Evolutionary conservation across 768 basidiomycete genomes (phyloP), one percentile per base, ranked within the genome.

Genomic region (Agaricus blazei): DNA sequence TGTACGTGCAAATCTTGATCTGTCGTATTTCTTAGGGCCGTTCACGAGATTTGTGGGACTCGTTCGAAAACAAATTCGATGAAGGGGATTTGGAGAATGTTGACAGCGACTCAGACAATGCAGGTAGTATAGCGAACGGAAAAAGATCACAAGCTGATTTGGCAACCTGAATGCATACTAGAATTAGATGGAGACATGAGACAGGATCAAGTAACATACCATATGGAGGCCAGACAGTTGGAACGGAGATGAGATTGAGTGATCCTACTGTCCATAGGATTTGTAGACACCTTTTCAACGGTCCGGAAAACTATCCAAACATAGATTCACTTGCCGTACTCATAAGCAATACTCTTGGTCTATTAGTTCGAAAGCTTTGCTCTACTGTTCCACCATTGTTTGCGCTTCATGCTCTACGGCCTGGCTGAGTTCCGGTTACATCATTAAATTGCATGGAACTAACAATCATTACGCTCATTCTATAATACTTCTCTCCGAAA

Each of bases 21-120:
- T 99, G 0, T 96, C 95, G 8, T 82, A 78, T 48, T 90, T 85
- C 68, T 91, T 95, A 0, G 90, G 81, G 0, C 96, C 96, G 63
- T 86, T 91, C 23, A 98, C 77, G 2, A 97, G 64, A 58, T 76
- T 84, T 0, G 87, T 70, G 0, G 68, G 54, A 43, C 62, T 53
- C 44, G 47, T n/a, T 54, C 66, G 44, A 12, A 36, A 11, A 8
- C 26, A 12, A 19, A 19, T 29, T 37, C 12, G 58, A 38, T 37
- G 51, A 72, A 70, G 56, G 52, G 9, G 54, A 54, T 14, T 62
- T 51, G 40, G 56, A 54, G 63, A n/a, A 72, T 70, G 28, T 60
- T 58, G 19, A 85, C 38, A 68, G 68, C 2, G 85, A 85, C 3
- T 94, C 72, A 15, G 40, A 41, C 48, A 31, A 49, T 34, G 48